phyloP scores from a whole-genome alignment of 306 rosid genomes.

The Arachis stenosperma region DNA sequence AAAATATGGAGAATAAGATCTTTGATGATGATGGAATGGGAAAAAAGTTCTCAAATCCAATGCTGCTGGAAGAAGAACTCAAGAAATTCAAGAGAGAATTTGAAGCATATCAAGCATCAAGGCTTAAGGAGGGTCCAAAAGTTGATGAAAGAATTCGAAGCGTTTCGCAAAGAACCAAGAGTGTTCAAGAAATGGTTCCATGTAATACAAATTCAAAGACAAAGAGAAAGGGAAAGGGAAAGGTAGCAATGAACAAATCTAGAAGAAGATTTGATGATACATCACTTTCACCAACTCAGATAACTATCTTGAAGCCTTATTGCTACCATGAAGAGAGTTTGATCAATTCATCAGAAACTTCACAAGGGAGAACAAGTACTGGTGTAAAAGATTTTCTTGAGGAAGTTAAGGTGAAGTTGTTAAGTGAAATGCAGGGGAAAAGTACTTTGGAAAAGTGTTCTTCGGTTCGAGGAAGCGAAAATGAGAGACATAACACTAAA shows the following conservation, averaged over 20 bases:
- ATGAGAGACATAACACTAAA: conserved; percentile 63
- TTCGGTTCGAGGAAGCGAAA: conserved; percentile 63
- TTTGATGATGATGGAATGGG: conserved; percentile 53
- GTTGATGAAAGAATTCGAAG: conserved; percentile 45
- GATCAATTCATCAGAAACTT: conserved; percentile 53
- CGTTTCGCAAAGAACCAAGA: conserved; percentile 34
- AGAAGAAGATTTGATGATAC: conserved; percentile 44
- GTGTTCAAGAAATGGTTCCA: conserved; percentile 48
- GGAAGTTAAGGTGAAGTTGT: conserved; percentile 74
- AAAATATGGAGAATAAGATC: conserved; percentile 42
- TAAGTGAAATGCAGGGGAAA: conserved; percentile 68
- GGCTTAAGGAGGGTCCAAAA: conserved; percentile 67
- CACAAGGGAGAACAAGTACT: conserved; percentile 57
- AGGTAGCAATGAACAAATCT: conserved; percentile 44
- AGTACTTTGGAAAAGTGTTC: conserved; percentile 42
- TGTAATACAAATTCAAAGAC: conserved; percentile 40
- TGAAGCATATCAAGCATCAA: conserved; percentile 74
- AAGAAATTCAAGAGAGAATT: conserved; percentile 83
- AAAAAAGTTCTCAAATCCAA: conserved; percentile 49
- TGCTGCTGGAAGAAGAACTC: conserved; percentile 69
- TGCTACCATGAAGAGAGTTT: conserved; percentile 56
- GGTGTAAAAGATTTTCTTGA: conserved; percentile 76
- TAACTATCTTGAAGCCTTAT: conserved; percentile 79
- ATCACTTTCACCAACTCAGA: conserved; percentile 57
- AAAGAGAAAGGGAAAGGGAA: conserved; percentile 36